Conservation (phyloP, 2,329 filamentous ascomycete genomes). For the Trichoderma asperellum region DNA sequence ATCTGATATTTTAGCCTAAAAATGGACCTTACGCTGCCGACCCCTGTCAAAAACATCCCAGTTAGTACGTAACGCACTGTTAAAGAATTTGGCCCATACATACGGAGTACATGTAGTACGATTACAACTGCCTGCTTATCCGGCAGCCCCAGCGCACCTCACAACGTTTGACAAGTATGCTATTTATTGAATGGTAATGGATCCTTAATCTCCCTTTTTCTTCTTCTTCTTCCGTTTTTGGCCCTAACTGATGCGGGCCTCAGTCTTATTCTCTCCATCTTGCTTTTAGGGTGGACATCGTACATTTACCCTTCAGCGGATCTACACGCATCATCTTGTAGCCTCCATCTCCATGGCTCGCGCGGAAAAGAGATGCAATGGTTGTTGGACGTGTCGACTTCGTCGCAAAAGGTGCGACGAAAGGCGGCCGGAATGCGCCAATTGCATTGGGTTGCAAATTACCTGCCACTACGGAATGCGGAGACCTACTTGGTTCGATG, state of each 20-base stretch:
- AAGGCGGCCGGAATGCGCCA: not conserved
- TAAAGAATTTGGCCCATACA: too few species aligned
- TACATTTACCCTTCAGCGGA: not conserved
- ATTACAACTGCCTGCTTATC: too few species aligned
- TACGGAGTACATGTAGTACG: too few species aligned
- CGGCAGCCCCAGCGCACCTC: too few species aligned
- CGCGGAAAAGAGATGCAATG: not conserved
- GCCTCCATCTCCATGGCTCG: not conserved
- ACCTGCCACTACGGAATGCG: not conserved
- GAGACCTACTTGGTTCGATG: constrained; percentile 1
- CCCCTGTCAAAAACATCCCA: too few species aligned
- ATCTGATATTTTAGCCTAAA: too few species aligned
- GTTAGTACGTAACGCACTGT: too few species aligned
- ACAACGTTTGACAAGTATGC: too few species aligned
- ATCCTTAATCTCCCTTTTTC: not conserved
- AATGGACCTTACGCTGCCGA: too few species aligned
- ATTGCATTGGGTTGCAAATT: not conserved
- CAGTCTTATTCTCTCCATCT: too few species aligned
- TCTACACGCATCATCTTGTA: not conserved
- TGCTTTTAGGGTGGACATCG: not conserved
- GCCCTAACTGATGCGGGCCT: too few species aligned
- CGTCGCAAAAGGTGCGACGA: constrained; percentile 11
- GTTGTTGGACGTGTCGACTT: constrained; percentile 9
- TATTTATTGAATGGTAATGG: too few species aligned
- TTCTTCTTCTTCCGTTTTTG: not conserved